Evolutionary conservation across 768 basidiomycete species (phyloP).

Genomic region (Rhizopogon roseolus): DNA sequence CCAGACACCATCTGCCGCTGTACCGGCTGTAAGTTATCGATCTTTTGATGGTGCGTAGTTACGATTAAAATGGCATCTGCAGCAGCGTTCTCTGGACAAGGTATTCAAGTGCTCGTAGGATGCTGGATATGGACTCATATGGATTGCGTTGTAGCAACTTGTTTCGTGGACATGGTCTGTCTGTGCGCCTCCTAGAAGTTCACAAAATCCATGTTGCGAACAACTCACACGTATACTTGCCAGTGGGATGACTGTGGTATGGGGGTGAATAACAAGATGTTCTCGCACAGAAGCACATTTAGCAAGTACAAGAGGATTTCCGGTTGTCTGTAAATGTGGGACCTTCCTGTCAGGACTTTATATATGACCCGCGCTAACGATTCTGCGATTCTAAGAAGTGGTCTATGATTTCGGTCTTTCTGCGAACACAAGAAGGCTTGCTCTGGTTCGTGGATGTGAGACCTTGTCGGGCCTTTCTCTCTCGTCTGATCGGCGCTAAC

Average conservation of each 20-base stretch:
- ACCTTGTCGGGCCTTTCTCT: no score
- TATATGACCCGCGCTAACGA: no score
- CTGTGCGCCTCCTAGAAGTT: background rate
- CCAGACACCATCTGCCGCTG: no score
- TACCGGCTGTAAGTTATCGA: background rate
- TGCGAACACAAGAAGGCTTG: no score
- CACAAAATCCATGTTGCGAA: background rate
- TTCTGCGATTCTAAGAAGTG: no score
- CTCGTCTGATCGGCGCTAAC: no score
- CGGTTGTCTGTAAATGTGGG: background rate
- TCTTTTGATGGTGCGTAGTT: background rate
- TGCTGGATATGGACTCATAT: fast-evolving
- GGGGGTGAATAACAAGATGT: background rate
- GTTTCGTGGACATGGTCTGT: background rate
- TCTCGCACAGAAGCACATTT: conserved; percentile 18
- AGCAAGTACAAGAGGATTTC: conserved; percentile 11
- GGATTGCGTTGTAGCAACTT: background rate
- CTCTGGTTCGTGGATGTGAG: no score
- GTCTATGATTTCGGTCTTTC: no score
- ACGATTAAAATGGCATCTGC: background rate
- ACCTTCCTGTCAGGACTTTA: no score
- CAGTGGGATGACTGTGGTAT: background rate
- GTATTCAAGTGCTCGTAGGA: background rate
- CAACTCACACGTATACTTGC: background rate
- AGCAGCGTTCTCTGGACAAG: background rate